Evolutionary conservation across 2,329 filamentous ascomycete genomes (phyloP), one percentile per base, ranked within the genome.

Genomic region (Fusarium poae): DNA sequence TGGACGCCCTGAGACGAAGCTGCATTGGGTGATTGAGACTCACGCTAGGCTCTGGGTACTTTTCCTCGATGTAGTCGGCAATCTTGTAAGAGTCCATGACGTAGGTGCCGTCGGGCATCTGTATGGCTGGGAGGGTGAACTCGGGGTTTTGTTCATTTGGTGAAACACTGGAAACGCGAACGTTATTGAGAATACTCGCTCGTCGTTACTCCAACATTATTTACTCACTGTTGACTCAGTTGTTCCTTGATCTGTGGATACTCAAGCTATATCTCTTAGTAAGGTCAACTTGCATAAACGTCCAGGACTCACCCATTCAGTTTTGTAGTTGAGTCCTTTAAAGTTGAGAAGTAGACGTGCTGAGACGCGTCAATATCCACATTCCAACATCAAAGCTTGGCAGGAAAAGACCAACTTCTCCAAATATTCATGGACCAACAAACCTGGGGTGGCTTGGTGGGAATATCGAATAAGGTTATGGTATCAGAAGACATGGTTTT

Each of bases 31-130:
- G 27, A 15, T 60, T 39, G 3, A 71, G 25, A 1, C 27, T 48
- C 1, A 71, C 4, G 2, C 45, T 45, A 0, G 89, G 89, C 20
- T 80, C 75, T 0, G 89, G 89, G 65, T 91, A 81, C 2, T 79
- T 78, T 48, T 82, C 77, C 73, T 92, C 89, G 21, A 93, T 81
- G n/a, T 81, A 79, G 4, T 77, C 68, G n/a, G 84, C 88, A 66
- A 93, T 92, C 35, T 79, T 79, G 66, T 79, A 81, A 2, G 88
- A 90, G 72, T 92, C 89, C 85, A 88, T 91, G 8, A 89, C 67
- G 69, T 86, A 89, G 2, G 75, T 84, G 16, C 85, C 86, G 48
- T 88, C 83, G 0, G 84, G 80, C 44, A 89, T 79, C 15, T 76
- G 79, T 53, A 90, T 78, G 6, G 85, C 79, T 0, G 89, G 89